phyloP scores from a whole-genome alignment of 2,329 filamentous ascomycete species.

The Exophiala mesophila region DNA sequence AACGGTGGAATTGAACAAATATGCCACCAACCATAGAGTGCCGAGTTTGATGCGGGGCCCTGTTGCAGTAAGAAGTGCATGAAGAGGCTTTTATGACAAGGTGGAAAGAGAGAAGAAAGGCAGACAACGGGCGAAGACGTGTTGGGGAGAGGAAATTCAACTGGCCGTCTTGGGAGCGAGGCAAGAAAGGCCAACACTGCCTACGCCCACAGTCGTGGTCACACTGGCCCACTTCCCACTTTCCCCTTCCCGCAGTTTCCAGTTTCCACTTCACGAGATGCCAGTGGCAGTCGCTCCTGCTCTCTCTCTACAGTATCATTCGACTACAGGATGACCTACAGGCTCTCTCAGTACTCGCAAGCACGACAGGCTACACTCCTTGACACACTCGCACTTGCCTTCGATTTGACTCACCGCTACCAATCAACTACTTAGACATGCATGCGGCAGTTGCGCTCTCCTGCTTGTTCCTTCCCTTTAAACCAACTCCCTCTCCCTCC shows the following conservation, averaged over 20 bases:
- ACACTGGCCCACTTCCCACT: slow-evolving; percentile 11
- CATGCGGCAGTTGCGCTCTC: too few relatives aligned
- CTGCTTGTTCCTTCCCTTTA: slow-evolving; percentile 23
- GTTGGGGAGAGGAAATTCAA: too few relatives aligned
- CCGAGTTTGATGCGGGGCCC: neutral
- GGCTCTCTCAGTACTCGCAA: too few relatives aligned
- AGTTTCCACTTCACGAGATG: too few relatives aligned
- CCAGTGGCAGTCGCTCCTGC: too few relatives aligned
- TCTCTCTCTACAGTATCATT: too few relatives aligned
- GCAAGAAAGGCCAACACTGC: neutral
- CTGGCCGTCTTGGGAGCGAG: neutral
- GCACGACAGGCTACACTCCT: too few relatives aligned
- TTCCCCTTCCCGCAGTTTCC: slow-evolving; percentile 6
- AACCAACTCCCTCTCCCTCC: slow-evolving; percentile 17
- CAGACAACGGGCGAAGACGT: too few relatives aligned
- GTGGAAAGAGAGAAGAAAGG: neutral
- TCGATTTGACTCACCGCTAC: too few relatives aligned
- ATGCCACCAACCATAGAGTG: neutral
- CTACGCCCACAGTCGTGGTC: neutral
- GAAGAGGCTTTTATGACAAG: neutral
- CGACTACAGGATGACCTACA: too few relatives aligned
- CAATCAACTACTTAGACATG: too few relatives aligned
- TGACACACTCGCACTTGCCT: too few relatives aligned
- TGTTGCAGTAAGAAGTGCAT: neutral
- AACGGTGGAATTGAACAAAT: neutral